These are phyloP conservation scores for Boletellus ananas DNA, from an alignment of 768 basidiomycete species.

Conservation along the genomic window DNA sequence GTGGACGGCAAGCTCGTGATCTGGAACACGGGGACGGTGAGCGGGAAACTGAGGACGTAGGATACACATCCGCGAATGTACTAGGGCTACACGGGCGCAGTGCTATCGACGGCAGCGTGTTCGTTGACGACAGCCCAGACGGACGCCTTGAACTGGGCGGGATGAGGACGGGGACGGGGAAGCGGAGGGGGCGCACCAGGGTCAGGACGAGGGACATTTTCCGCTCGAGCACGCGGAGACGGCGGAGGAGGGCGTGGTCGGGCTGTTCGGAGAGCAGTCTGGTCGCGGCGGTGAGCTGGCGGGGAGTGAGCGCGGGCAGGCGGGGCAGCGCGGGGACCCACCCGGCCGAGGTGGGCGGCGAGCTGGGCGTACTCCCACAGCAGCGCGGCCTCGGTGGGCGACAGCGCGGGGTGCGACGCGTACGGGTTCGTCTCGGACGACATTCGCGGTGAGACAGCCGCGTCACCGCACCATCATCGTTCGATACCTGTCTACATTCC, in stretches of 20 bases:
- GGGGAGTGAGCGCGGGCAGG: neutral
- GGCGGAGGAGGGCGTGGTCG: constrained; percentile 70
- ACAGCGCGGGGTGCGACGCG: constrained; percentile 61
- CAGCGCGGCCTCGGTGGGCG: constrained; percentile 68
- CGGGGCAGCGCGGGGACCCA: neutral
- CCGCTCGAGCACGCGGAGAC: constrained; percentile 78
- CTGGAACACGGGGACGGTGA: constrained; percentile 74
- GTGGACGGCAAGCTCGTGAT: constrained; percentile 92
- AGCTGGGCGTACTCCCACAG: constrained; percentile 94
- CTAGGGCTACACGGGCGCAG: neutral
- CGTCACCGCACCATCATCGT: too few relatives aligned
- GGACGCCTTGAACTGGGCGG: constrained; percentile 83
- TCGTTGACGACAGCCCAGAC: constrained; percentile 93
- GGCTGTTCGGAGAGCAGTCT: constrained; percentile 69
- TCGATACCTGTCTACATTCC: too few relatives aligned
- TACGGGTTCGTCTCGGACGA: constrained; percentile 64
- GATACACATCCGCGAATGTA: constrained; percentile 13
- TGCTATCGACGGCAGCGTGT: constrained; percentile 40
- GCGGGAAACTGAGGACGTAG: constrained; percentile 40
- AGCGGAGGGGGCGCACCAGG: constrained; percentile 46
- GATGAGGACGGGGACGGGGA: constrained; percentile 4
- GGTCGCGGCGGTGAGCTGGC: constrained; percentile 64
- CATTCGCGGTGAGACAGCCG: neutral
- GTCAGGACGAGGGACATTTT: constrained; percentile 96
- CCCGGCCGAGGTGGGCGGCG: constrained; percentile 73